A percentile compares a stretch with the other conserved stretches of the same genome.
Conservation (phyloP, 2,329 filamentous ascomycete species). For the Hypoxylon sp. region DNA sequence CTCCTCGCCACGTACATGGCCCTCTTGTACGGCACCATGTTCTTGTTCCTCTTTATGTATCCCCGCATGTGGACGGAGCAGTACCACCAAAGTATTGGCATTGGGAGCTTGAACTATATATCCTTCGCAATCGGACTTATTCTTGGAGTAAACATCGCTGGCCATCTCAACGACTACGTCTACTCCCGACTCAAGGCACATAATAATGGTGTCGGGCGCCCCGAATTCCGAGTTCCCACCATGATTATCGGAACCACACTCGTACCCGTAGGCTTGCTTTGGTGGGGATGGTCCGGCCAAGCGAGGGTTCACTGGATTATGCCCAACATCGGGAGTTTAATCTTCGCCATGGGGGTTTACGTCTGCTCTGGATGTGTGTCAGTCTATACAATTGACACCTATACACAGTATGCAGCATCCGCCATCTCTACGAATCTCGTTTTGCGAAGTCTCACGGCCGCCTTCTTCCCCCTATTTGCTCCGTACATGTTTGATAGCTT, state of each 20-base stretch:
- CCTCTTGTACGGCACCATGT: slow-evolving; percentile 62
- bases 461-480: slow-evolving; percentile 72
- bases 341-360: slow-evolving; percentile 67
- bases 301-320: slow-evolving; percentile 52
- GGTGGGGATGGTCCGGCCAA: slow-evolving; percentile 52
- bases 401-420: slow-evolving; percentile 52
- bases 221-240: slow-evolving; percentile 60
- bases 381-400: slow-evolving; percentile 68
- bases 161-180: slow-evolving; percentile 52
- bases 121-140: slow-evolving; percentile 60
- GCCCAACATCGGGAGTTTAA: slow-evolving; percentile 64
- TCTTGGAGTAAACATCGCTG: slow-evolving; percentile 52
- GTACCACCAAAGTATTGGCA: slow-evolving; percentile 60
- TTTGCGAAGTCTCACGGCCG: slow-evolving; percentile 60
- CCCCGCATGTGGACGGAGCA: slow-evolving; percentile 43
- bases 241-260: slow-evolving; percentile 68
- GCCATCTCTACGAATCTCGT: slow-evolving; percentile 60
- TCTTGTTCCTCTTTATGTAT: slow-evolving; percentile 62
- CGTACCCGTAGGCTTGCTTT: slow-evolving; percentile 61
- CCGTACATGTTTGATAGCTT: slow-evolving; percentile 58
- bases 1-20: slow-evolving; percentile 61
- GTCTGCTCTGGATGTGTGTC: slow-evolving; percentile 67
- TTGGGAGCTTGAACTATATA: slow-evolving; percentile 62
- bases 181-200: slow-evolving; percentile 52
- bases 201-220: slow-evolving; percentile 28